Evolutionary conservation across 768 basidiomycete genomes (phyloP), one percentile per base, ranked within the genome.

Genomic region (Lactifluus piperatus): DNA sequence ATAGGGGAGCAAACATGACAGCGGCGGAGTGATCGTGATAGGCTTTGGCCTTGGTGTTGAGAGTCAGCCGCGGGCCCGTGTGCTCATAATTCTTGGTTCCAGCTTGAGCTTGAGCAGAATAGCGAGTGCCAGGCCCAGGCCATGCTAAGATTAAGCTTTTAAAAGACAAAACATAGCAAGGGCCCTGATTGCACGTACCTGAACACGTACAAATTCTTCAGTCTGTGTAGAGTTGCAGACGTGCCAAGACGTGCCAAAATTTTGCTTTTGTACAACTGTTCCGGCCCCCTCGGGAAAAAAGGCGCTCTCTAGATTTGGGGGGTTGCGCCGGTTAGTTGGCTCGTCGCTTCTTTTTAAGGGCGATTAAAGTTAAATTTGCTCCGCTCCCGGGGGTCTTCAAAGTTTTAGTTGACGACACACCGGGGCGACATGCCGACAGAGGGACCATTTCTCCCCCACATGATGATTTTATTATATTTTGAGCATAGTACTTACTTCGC

Each of bases 341-440:
- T 56, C 55, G 18, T 30, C 14, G 54, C 60, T 61, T 61, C 54
- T 61, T 51, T 34, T 20, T 16, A 20, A 29, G 27, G 16, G 20
- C 8, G 47, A 57, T 57, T 56, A 56, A 56, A 61, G 60, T 54
- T 61, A 61, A 61, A 61, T 61, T 56, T 61, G 50, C 45, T 51
- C 55, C 49, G 26, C 27, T 43, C 5, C 58, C 34, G 30, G 55
- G 36, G n/a, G 29, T 22, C 27, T 46, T 47, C 22, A 57, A 30
- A 30, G 30, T 32, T 49, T n/a, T n/a, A n/a, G n/a, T n/a, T 34
- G 56, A 50, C 47, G 48, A 49, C 49, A 49, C 49, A 24, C n/a
- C 22, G 43, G 43, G 32, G 34, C 16, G 32, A 47, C 32, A 1
- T 18, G 44, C 22, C 22, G 54, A 32, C 30, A 27, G 44, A 47